Conservation (phyloP, 164 flowering plant genomes). For the Berberis vulgaris region DNA sequence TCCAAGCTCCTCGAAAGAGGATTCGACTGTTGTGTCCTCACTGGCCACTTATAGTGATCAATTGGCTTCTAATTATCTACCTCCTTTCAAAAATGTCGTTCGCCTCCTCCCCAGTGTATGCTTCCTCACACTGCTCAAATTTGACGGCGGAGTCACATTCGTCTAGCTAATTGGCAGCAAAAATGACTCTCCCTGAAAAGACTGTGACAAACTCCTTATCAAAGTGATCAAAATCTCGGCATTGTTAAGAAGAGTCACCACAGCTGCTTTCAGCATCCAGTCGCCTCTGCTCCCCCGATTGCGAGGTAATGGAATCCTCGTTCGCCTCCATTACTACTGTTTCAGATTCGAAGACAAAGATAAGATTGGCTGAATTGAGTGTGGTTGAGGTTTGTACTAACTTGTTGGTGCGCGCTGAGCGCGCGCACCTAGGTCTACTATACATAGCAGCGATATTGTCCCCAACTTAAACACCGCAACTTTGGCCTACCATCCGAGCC, state of each 20-base stretch:
- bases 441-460: no score
- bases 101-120: slow-evolving; percentile 63
- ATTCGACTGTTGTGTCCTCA: slow-evolving; percentile 33
- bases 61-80: slow-evolving; percentile 46
- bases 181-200: slow-evolving; percentile 93
- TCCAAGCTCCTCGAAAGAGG: slow-evolving; percentile 61
- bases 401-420: no score
- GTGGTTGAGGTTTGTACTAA: no score
- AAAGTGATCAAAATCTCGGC: slow-evolving; percentile 58
- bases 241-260: slow-evolving; percentile 13
- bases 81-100: slow-evolving; percentile 33
- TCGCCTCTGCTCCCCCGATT: slow-evolving; percentile 69
- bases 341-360: no score
- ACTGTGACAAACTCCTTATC: slow-evolving; percentile 76
- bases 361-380: no score
- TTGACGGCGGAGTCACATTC: slow-evolving; percentile 34
- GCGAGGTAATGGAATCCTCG: slow-evolving; percentile 16
- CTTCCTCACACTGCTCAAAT: slow-evolving; percentile 33
- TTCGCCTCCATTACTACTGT: no score
- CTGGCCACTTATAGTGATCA: slow-evolving; percentile 84
- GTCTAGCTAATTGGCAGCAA: slow-evolving; percentile 77
- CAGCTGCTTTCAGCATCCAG: slow-evolving; percentile 26
- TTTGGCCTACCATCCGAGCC: no score
- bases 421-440: no score
- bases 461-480: no score